phyloP scores from a whole-genome alignment of 1,284 basidiomycete genomes.

The Peniophora sp. region DNA sequence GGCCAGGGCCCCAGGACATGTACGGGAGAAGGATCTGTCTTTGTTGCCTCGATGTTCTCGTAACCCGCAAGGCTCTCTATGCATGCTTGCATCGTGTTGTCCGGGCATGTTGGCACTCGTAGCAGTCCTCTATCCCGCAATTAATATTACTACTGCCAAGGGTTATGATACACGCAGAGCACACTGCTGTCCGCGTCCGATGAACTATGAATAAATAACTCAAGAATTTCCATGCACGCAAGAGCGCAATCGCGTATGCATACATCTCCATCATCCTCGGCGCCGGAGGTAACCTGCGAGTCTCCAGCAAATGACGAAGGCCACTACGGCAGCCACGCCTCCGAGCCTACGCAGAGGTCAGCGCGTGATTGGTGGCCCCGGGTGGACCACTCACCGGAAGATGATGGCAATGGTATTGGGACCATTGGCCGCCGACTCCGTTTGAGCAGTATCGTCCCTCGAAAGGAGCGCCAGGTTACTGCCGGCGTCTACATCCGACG shows the following conservation, averaged over 20 bases:
- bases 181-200: too few species aligned
- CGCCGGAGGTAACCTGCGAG: slow-evolving; percentile 54
- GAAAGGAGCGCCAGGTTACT: slow-evolving; percentile 5
- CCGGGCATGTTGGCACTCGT: too few species aligned
- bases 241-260: neutral
- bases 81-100: too few species aligned
- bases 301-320: slow-evolving; percentile 62
- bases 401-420: slow-evolving; percentile 72
- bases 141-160: too few species aligned
- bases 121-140: too few species aligned
- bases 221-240: neutral
- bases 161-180: too few species aligned
- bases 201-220: too few species aligned
- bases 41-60: too few species aligned
- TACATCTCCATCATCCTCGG: slow-evolving; percentile 19
- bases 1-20: too few species aligned
- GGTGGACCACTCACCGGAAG: slow-evolving; percentile 47
- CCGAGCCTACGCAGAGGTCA: slow-evolving; percentile 44
- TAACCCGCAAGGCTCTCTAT: too few species aligned
- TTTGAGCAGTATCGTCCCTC: slow-evolving; percentile 8
- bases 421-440: slow-evolving; percentile 14
- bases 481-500: slow-evolving; percentile 10
- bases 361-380: neutral
- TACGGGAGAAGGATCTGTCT: too few species aligned
- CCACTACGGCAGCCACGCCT: slow-evolving; percentile 62